Evolutionary conservation across 1,284 basidiomycete species (phyloP), one percentile per base, ranked within the genome.

Genomic region (Malassezia psittaci): DNA sequence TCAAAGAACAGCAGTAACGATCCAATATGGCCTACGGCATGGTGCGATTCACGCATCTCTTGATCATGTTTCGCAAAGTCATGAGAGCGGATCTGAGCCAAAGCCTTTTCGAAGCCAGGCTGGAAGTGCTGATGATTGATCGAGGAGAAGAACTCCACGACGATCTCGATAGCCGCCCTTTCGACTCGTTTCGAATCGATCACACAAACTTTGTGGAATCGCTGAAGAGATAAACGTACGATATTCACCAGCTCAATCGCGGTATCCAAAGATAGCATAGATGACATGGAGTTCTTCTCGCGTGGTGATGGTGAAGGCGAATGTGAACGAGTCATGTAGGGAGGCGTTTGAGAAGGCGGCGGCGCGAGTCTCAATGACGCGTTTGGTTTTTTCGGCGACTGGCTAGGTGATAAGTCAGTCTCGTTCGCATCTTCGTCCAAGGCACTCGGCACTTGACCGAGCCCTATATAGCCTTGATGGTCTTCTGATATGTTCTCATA

Each of bases 1-100:
- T 96, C 93, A 66, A 98, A 96, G 77, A 98, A 98, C 75, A 96
- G 90, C 42, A 96, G 78, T 1, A 98, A 77, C 0, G 93, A 90
- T 0, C 90, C 88, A 1, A 96, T 90, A 16, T 63, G 42, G 91
- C 66, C 53, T 10, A 35, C 51, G 7, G 53, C 50, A 15, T 38
- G 18, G 3, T 16, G 13, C 21, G 12, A 13, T 7, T 35, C 41
- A 40, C 32, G 37, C 18, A n/a, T 13, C 7, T 45, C n/a, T 24
- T 36, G 35, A 47, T 45, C 15, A 18, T 13, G 61, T 51, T 38
- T 13, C 15, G 21, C 44, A 29, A 59, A 41, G 34, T 64, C 61
- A 57, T 62, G 68, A 21, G 55, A 42, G 38, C 51, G 46, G 48
- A 72, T 67, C 54, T 68, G 59, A n/a, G 59, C 58, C 3, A 56